These are phyloP conservation scores for Leishmania gerbilli DNA, from an alignment of 208 protist genomes.

Conservation along the genomic window DNA sequence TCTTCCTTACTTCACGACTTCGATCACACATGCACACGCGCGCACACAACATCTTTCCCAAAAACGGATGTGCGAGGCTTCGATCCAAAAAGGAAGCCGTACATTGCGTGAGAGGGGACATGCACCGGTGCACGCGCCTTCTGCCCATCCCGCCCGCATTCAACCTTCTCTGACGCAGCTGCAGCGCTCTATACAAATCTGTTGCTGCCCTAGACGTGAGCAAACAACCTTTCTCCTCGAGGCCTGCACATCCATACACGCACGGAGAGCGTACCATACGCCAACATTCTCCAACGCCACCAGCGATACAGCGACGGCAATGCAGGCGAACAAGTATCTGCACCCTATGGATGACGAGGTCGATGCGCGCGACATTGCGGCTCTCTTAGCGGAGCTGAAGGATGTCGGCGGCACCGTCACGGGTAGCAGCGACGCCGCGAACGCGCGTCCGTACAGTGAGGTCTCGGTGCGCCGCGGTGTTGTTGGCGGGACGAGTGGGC, in stretches of 20 bases:
- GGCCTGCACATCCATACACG: neutral
- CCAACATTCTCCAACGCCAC: neutral
- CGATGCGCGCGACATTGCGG: slow-evolving; percentile 47
- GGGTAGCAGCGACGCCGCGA: neutral
- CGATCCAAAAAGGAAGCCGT: neutral
- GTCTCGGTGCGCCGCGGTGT: slow-evolving; percentile 10
- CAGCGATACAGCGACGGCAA: slow-evolving; percentile 1
- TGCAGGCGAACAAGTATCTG: slow-evolving; percentile 20
- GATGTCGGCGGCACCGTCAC: slow-evolving; percentile 34
- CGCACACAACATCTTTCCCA: too few relatives aligned
- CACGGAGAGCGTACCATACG: neutral
- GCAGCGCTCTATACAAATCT: neutral
- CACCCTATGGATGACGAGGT: slow-evolving; percentile 14
- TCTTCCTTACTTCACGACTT: neutral
- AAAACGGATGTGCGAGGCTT: neutral
- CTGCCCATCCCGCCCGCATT: neutral
- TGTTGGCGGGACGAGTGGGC: slow-evolving; percentile 15
- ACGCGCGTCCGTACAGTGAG: slow-evolving; percentile 12
- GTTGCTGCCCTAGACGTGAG: neutral
- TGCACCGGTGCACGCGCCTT: neutral
- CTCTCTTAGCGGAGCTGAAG: slow-evolving; percentile 67
- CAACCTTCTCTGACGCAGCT: neutral
- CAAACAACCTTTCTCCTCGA: neutral
- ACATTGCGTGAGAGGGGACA: neutral
- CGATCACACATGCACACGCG: neutral